Evolutionary conservation across 352 stramenopile species (phyloP).

Genomic region (Phytophthora pinifolia): DNA sequence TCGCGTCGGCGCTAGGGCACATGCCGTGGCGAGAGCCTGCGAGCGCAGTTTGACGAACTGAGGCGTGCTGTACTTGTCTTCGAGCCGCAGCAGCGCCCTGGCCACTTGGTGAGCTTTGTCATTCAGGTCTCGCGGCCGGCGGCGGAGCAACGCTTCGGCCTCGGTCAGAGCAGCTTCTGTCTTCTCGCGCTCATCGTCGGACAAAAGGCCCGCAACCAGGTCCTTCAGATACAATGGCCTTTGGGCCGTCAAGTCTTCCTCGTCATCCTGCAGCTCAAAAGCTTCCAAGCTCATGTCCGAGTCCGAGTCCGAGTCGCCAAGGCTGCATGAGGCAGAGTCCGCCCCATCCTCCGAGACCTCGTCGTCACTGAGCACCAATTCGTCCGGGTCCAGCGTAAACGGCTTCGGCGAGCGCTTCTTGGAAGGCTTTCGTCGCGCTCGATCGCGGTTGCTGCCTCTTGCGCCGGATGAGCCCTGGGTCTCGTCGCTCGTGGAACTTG

Average conservation of each 20-base stretch:
- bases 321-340: conserved; percentile 29
- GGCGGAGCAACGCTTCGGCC: conserved; percentile 55
- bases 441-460: background rate
- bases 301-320: conserved; percentile 41
- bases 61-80: conserved; percentile 71
- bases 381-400: conserved; percentile 55
- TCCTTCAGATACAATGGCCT: conserved; percentile 78
- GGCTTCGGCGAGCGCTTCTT: conserved; percentile 22
- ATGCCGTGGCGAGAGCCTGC: conserved; percentile 50
- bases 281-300: conserved; percentile 72
- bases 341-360: conserved; percentile 22
- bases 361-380: conserved; percentile 59
- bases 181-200: conserved; percentile 62
- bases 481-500: conserved; percentile 5
- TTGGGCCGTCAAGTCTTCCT: conserved; percentile 59
- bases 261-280: conserved; percentile 68
- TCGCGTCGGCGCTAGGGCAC: conserved; percentile 42
- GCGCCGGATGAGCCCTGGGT: background rate
- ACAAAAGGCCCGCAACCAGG: conserved; percentile 48
- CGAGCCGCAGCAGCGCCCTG: conserved; percentile 57
- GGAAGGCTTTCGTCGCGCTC: conserved; percentile 9
- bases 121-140: conserved; percentile 58
- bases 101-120: conserved; percentile 58
- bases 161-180: conserved; percentile 53
- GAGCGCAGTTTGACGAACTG: conserved; percentile 52